Evolutionary conservation across 2,329 filamentous ascomycete genomes (phyloP).

Genomic region (Neofusicoccum parvum): DNA sequence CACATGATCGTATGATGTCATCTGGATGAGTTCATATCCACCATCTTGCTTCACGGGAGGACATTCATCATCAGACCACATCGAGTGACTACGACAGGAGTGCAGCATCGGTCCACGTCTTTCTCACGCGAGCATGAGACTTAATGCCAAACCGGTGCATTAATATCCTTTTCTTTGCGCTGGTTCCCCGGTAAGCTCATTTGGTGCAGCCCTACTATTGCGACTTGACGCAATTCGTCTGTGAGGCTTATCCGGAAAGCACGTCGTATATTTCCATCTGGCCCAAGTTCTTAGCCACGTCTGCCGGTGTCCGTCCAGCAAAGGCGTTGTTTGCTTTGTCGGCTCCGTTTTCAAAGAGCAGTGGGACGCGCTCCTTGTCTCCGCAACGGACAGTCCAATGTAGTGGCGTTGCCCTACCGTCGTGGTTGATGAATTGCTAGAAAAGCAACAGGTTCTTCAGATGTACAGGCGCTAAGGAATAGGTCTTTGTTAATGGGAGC

Average conservation of each 20-base stretch:
- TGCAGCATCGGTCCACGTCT: too few relatives aligned
- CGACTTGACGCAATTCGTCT: neutral
- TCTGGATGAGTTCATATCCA: neutral
- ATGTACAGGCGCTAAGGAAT: neutral
- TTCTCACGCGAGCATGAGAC: too few relatives aligned
- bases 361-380: neutral
- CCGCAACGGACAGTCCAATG: neutral
- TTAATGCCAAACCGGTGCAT: too few relatives aligned
- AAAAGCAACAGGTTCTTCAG: neutral
- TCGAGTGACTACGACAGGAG: too few relatives aligned
- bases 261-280: neutral
- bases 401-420: neutral
- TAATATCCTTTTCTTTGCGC: neutral
- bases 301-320: neutral
- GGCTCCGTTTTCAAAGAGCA: neutral
- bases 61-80: neutral
- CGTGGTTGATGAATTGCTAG: neutral
- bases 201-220: neutral
- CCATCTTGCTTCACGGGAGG: neutral
- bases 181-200: neutral
- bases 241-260: neutral
- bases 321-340: neutral
- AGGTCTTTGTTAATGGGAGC: fast-evolving
- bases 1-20: constrained; percentile 9
- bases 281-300: neutral